Evolutionary conservation across 345 rosid species (phyloP), one percentile per base, ranked within the genome.

Genomic region (Hypericum androsaemum): DNA sequence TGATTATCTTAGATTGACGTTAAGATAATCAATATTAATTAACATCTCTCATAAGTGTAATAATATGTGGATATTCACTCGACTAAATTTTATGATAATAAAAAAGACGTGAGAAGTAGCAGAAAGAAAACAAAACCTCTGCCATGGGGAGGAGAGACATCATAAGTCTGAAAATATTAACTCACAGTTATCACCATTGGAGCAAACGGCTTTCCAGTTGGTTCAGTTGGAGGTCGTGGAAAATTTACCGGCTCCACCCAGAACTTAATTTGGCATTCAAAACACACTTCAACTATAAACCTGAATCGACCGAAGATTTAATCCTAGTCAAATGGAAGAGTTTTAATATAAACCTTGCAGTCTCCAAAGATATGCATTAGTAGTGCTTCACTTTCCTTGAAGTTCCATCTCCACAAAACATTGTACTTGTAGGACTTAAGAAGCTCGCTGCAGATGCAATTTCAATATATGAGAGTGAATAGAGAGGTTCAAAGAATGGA

Each of bases 141-240:
- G n/a, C n/a, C n/a, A n/a, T n/a, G n/a, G n/a, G n/a, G n/a, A n/a
- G n/a, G n/a, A n/a, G n/a, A n/a, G n/a, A n/a, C n/a, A n/a, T n/a
- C n/a, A n/a, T n/a, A n/a, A n/a, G n/a, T 22, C 32, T 4, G 14
- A 48, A 43, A 52, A 41, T 12, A 53, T 41, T 51, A 46, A 74
- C 97, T 83, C 74, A 90, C 95, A 28, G 72, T 72, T 55, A 90
- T 59, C 68, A 80, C 77, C 98, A 87, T 86, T 32, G 95, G 87
- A 53, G 95, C 87, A 74, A 89, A 86, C 60, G 96, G 88, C 68
- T 84, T 87, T 16, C 79, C 81, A 13, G 67, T 66, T 55, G 69
- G 78, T 66, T 84, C 94, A 41, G 62, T 62, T 41, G 97, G 97
- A 60, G 78, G 69, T 48, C 89, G 46, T 59, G 86, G 89, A 71